phyloP scores from a whole-genome alignment of 2,329 filamentous ascomycete species.

The Pseudogymnoascus sp. region DNA sequence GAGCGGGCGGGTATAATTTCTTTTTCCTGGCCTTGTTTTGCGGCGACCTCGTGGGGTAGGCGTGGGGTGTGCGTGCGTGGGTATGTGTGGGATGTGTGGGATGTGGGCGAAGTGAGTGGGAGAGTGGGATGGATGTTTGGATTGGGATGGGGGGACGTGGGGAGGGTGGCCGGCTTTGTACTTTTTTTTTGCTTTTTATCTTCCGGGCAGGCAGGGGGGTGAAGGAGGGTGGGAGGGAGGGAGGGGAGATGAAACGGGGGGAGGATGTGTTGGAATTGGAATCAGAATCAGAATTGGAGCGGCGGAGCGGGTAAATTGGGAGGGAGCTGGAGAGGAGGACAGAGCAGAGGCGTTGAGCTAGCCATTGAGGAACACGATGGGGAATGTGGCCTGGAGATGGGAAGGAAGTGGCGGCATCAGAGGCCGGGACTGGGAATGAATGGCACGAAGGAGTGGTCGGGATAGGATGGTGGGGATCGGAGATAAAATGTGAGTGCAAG shows the following conservation, averaged over 20 bases:
- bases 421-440: not conserved
- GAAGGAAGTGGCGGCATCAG: not conserved
- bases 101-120: not conserved
- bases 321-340: not conserved
- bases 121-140: not conserved
- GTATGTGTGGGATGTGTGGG: too few species aligned
- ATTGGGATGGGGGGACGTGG: constrained; percentile 3
- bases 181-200: constrained; percentile 4
- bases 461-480: not conserved
- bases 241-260: not conserved
- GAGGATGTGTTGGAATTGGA: not conserved
- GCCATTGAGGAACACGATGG: not conserved
- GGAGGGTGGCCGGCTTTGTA: constrained; percentile 1
- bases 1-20: constrained; percentile 5
- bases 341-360: not conserved
- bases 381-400: not conserved
- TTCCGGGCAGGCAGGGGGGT: not conserved
- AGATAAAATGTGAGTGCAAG: not conserved
- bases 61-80: not conserved
- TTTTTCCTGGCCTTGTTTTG: constrained; percentile 4
- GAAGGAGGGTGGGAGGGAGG: not conserved
- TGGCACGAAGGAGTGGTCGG: not conserved
- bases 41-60: not conserved
- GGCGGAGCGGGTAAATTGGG: not conserved
- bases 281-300: not conserved